These are phyloP conservation scores for Yamadazyma philogaea DNA, from an alignment of 805 yeast species.

Conservation along the genomic window DNA sequence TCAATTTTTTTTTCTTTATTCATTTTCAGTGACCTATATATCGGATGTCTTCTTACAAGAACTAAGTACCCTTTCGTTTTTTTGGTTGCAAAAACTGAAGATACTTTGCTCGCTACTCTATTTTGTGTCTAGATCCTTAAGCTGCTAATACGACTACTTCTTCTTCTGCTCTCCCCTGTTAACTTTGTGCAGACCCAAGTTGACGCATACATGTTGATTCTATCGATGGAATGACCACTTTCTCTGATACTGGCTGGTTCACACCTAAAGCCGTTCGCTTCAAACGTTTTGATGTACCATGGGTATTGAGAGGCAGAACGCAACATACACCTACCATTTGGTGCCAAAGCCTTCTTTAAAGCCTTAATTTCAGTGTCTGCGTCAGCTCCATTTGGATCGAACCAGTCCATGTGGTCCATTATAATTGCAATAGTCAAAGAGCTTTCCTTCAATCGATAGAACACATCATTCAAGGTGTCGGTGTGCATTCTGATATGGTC, in stretches of 20 bases:
- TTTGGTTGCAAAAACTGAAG: background rate
- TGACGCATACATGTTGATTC: conserved; percentile 85
- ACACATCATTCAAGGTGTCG: conserved; percentile 73
- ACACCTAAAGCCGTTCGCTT: conserved; percentile 63
- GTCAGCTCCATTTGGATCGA: conserved; percentile 60
- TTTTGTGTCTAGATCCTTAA: conserved; percentile 26
- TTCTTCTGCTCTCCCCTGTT: conserved; percentile 16
- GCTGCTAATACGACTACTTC: conserved; percentile 46
- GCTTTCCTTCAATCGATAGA: conserved; percentile 57
- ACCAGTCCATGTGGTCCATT: conserved; percentile 95
- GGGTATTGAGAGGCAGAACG: conserved; percentile 73
- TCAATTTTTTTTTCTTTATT: no score
- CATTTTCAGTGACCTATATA: no score
- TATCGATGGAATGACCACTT: conserved; percentile 65
- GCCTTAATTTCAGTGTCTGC: conserved; percentile 67
- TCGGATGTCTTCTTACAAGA: no score
- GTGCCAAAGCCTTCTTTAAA: conserved; percentile 56
- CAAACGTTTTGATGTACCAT: conserved; percentile 74
- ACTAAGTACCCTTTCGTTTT: no score
- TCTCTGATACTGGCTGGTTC: conserved; percentile 66
- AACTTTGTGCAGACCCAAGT: conserved; percentile 78
- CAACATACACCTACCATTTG: conserved; percentile 71
- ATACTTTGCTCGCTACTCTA: background rate
- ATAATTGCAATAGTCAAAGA: conserved; percentile 74
- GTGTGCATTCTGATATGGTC: conserved; percentile 76